Base-by-base conservation (phyloP, 805 yeast species). In the Candida takata region DNA sequence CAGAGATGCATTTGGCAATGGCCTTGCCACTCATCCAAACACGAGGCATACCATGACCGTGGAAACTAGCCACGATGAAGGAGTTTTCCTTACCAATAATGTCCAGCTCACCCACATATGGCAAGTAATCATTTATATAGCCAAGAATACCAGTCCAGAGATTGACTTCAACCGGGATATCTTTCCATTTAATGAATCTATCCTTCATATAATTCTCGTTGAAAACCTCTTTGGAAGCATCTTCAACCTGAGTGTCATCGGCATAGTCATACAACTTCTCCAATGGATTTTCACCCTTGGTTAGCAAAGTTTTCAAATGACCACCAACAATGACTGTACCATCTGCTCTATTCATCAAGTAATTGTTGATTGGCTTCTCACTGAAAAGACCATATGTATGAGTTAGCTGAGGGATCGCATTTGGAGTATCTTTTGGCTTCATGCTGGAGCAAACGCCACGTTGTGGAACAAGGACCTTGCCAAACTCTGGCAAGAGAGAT, bases 31-130 rank as follows among this genome's bases (percentile, higher is more conserved):
- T 44, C 6, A 64, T 35, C 37, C 61, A 61, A 8, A 67, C 64
- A 27, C 73, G 52, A 24, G 74, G 72, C 73, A 70, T 68, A 16
- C 75, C 75, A 48, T 70, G 74, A 3, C 74, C 75, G 29, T 65
- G 62, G 49, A 66, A 70, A 0, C 75, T 75, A 4, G 73, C 72
- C 41, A 59, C 52, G n/a, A 64, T 51, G 39, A 48, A 68, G n/a
- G 58, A 53, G 36, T 57, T 51, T 25, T 48, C 44, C 23, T 55
- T 54, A 4, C 43, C 49, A 16, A 50, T 41, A 8, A 40, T 31
- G 19, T 43, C 49, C 21, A 67, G 37, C 35, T 61, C 65, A 16
- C 75, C 75, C 14, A 69, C 68, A 33, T 60, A 58, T 3, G 75
- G 74, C 18, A 59, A 36, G 5, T 39, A 44, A 41, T 67, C 71